Evolutionary conservation across 345 rosid species (phyloP).

Genomic region (Psidium guajava): DNA sequence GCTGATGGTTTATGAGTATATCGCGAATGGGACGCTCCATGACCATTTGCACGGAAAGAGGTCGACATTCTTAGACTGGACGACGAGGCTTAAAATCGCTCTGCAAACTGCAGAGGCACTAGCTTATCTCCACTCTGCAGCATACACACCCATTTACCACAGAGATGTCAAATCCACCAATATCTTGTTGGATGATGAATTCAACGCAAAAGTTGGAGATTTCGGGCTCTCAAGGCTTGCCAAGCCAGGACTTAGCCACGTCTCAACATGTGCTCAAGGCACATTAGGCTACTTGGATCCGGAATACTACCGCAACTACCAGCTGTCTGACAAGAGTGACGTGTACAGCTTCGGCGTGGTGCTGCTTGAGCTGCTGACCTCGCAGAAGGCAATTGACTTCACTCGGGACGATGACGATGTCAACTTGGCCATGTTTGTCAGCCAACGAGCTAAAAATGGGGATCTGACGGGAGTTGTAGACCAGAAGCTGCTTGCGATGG

Average conservation of each 20-base stretch:
- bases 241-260: constrained; percentile 44
- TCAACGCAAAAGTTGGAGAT: constrained; percentile 42
- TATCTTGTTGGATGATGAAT: constrained; percentile 34
- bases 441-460: constrained; percentile 19
- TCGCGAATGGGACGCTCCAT: constrained; percentile 44
- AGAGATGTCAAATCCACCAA: constrained; percentile 57
- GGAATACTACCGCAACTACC: constrained; percentile 49
- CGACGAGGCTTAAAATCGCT: constrained; percentile 35
- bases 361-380: constrained; percentile 46
- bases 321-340: constrained; percentile 48
- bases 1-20: constrained; percentile 48
- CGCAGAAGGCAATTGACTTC: constrained; percentile 45
- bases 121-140: constrained; percentile 45
- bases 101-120: constrained; percentile 50
- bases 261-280: constrained; percentile 60
- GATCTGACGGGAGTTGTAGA: constrained; percentile 33
- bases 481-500: constrained; percentile 13
- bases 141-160: constrained; percentile 45
- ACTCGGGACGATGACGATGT: constrained; percentile 34
- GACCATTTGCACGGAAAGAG: constrained; percentile 40
- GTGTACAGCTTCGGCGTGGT: constrained; percentile 53
- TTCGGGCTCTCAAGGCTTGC: constrained; percentile 58
- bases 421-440: constrained; percentile 33
- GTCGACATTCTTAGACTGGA: constrained; percentile 30
- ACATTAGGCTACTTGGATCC: constrained; percentile 60